Conservation (phyloP, 768 basidiomycete genomes). For the Hygrocybe coccinea region DNA sequence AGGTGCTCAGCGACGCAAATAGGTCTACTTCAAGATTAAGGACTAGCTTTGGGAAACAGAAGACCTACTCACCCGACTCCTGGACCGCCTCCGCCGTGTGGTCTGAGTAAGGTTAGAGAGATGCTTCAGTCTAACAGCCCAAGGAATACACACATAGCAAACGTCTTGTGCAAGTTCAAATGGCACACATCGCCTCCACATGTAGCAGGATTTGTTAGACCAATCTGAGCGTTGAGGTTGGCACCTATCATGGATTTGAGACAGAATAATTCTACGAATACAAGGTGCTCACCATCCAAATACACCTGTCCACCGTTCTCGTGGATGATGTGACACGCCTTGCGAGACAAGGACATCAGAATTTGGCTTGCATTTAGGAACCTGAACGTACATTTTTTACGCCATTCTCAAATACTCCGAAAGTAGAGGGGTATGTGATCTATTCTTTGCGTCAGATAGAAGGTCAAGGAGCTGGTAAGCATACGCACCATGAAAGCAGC, state of each 20-base stretch:
- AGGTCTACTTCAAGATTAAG: slow-evolving; percentile 44
- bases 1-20: slow-evolving; percentile 94
- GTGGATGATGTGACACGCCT: slow-evolving; percentile 93
- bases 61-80: slow-evolving; percentile 70
- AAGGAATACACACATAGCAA: slow-evolving; percentile 67
- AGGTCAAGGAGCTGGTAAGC: neutral
- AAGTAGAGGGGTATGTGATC: slow-evolving; percentile 97
- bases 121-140: neutral
- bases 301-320: slow-evolving; percentile 96
- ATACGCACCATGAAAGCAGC: slow-evolving; percentile 87
- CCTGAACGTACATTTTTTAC: slow-evolving; percentile 55
- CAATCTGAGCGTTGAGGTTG: slow-evolving; percentile 92
- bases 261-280: neutral
- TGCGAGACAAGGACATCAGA: slow-evolving; percentile 4
- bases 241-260: slow-evolving; percentile 46
- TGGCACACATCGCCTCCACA: slow-evolving; percentile 98
- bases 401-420: slow-evolving; percentile 94
- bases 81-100: slow-evolving; percentile 96
- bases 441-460: slow-evolving; percentile 24
- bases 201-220: slow-evolving; percentile 86
- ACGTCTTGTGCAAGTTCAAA: slow-evolving; percentile 97
- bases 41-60: slow-evolving; percentile 8
- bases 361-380: neutral
- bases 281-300: slow-evolving; percentile 63
- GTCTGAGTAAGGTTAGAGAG: slow-evolving; percentile 41